These are phyloP conservation scores for Geotrichum australiense DNA, from an alignment of 1,139 yeast species.

Conservation along the genomic window DNA sequence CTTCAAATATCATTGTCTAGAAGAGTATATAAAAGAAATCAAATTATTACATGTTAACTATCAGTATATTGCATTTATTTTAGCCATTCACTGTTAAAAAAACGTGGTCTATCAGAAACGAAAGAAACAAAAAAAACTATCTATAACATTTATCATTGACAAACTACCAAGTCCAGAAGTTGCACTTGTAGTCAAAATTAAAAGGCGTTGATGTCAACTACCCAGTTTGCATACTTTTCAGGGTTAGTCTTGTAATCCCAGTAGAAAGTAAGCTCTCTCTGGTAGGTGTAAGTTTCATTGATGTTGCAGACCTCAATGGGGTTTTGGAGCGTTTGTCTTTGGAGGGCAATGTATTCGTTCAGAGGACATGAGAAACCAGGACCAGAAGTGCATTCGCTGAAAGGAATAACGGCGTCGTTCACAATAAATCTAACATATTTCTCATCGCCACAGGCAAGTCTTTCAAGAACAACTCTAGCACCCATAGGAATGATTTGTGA, in stretches of 20 bases:
- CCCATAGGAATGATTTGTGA: constrained; percentile 49
- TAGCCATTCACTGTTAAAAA: no score
- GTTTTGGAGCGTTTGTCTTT: neutral
- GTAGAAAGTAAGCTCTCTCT: constrained; percentile 13
- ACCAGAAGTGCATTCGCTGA: constrained; percentile 46
- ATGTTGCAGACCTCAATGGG: constrained; percentile 9
- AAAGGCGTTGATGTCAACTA: no score
- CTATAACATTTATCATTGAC: no score
- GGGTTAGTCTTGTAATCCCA: constrained; percentile 17
- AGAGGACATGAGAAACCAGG: constrained; percentile 39
- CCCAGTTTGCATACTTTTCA: constrained; percentile 7
- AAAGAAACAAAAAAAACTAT: no score
- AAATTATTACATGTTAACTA: no score
- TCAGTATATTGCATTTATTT: no score
- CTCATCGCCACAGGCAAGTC: constrained; percentile 35
- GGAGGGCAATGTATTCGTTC: neutral
- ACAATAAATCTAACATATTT: constrained; percentile 48
- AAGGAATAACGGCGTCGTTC: constrained; percentile 56
- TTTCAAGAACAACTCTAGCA: constrained; percentile 48
- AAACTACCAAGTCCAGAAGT: no score
- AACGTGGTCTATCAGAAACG: no score
- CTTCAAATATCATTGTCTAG: no score
- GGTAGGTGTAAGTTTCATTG: constrained; percentile 1
- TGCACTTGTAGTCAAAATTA: no score
- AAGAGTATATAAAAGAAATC: no score